These are phyloP conservation scores for grape (Vitis vinifera) DNA, from an alignment of 164 flowering plant species.

Conservation along the genomic window ASM3070453v1 NC_081816.1:5498501-5499000, in stretches of 20 bases:
- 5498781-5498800: conserved; percentile 79
- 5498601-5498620: too few relatives aligned
- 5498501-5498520: too few relatives aligned
- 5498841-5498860: conserved; percentile 94
- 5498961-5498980: not conserved
- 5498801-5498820: conserved; percentile 89
- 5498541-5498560: too few relatives aligned
- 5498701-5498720: too few relatives aligned
- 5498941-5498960: not conserved
- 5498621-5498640: too few relatives aligned
- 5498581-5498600: too few relatives aligned
- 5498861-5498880: conserved; percentile 91
- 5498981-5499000: not conserved
- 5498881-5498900: conserved; percentile 84
- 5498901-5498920: not conserved
- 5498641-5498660: too few relatives aligned
- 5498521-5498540: too few relatives aligned
- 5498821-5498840: conserved; percentile 73
- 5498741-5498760: conserved; percentile 3
- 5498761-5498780: conserved; percentile 29
- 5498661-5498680: too few relatives aligned
- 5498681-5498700: too few relatives aligned
- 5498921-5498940: not conserved
- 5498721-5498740: too few relatives aligned
- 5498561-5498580: too few relatives aligned